phyloP scores from a whole-genome alignment of 2,329 filamentous ascomycete genomes.

The Coleophoma crateriformis region DNA sequence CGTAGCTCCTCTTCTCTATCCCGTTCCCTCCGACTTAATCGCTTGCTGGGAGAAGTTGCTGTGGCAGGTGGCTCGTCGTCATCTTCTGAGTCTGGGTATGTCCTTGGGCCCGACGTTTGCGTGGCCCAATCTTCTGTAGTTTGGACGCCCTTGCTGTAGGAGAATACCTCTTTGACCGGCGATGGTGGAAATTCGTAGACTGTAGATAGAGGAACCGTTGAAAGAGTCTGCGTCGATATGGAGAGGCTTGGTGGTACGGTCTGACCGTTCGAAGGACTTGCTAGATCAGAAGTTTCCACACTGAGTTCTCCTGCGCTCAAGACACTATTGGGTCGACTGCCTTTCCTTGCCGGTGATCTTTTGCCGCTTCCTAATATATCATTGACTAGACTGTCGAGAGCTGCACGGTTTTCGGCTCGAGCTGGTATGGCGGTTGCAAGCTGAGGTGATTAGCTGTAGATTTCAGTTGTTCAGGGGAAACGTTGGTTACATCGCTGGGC shows the following conservation, averaged over 20 bases:
- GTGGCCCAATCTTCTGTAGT: constrained; percentile 70
- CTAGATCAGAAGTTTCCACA: constrained; percentile 62
- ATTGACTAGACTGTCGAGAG: constrained; percentile 82
- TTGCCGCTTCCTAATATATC: constrained; percentile 62
- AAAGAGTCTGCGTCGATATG: constrained; percentile 56
- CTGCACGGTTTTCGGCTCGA: constrained; percentile 63
- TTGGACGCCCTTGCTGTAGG: constrained; percentile 96
- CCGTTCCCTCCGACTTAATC: constrained; percentile 70
- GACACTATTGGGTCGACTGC: constrained; percentile 81
- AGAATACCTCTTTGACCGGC: constrained; percentile 77
- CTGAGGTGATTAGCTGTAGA: no score
- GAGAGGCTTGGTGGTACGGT: constrained; percentile 33
- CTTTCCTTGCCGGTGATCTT: constrained; percentile 60
- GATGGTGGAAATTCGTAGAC: constrained; percentile 77
- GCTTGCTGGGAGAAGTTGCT: constrained; percentile 60
- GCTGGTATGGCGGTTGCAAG: constrained; percentile 65
- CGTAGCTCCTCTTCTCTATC: constrained; percentile 87
- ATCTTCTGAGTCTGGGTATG: constrained; percentile 57
- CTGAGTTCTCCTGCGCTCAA: constrained; percentile 78
- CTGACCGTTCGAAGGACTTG: constrained; percentile 37
- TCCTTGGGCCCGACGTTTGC: constrained; percentile 45
- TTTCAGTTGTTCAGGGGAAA: constrained; percentile 7
- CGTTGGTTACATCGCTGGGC: constrained; percentile 61
- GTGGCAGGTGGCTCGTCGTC: constrained; percentile 51
- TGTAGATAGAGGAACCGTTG: constrained; percentile 67